Conservation (phyloP, 257 asterid genomes). For the Ajuga chamaepitys region DNA sequence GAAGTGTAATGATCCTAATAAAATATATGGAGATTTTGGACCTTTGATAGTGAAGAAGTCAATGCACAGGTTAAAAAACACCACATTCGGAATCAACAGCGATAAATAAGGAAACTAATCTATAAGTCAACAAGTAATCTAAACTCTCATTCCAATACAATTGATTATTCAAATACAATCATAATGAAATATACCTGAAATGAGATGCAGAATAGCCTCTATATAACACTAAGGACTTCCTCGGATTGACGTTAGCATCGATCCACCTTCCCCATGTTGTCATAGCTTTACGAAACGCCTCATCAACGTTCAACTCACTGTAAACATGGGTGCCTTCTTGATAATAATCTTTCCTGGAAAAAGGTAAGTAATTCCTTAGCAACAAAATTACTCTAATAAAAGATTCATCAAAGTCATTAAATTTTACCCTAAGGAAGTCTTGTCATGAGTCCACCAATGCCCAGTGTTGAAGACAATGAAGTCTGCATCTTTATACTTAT, state of each 20-base stretch:
- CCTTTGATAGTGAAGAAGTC: no score
- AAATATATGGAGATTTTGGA: no score
- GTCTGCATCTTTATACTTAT: constrained; percentile 49
- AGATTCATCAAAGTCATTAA: neutral
- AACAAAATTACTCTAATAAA: neutral
- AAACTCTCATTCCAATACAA: neutral
- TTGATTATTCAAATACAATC: neutral
- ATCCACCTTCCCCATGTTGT: constrained; percentile 82
- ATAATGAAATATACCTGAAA: constrained; percentile 36
- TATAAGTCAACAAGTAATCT: neutral
- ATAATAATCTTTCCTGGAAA: constrained; percentile 57
- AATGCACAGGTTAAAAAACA: no score
- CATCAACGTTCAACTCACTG: constrained; percentile 36
- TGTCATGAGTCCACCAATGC: constrained; percentile 89
- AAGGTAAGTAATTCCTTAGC: neutral
- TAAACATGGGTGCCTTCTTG: constrained; percentile 76
- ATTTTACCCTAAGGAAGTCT: constrained; percentile 61
- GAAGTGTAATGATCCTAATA: no score
- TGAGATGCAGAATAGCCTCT: constrained; percentile 73
- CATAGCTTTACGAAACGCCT: constrained; percentile 58
- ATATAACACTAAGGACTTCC: constrained; percentile 50
- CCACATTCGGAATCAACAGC: no score
- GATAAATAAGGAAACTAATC: no score
- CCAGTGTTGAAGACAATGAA: constrained; percentile 69
- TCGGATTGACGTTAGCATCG: constrained; percentile 43